Conservation (phyloP, 108 stramenopile genomes). For the Cyclotella kingstonii region DNA sequence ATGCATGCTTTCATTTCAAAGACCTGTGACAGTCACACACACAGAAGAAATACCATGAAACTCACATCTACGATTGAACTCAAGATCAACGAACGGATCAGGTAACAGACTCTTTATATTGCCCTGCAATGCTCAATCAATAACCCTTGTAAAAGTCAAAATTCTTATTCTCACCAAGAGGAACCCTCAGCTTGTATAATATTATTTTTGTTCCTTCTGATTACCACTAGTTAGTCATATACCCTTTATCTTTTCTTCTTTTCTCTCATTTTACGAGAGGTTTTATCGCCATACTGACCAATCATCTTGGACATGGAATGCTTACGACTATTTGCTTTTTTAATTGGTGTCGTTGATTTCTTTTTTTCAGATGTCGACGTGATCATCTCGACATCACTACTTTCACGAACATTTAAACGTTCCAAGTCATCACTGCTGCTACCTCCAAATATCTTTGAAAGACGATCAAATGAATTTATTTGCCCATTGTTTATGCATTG, state of each 20-base stretch:
- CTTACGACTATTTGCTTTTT: conserved; percentile 23
- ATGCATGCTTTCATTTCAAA: too few relatives aligned
- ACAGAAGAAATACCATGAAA: too few relatives aligned
- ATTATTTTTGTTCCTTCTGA: too few relatives aligned
- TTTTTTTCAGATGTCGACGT: conserved; percentile 17
- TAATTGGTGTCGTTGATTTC: conserved; percentile 36
- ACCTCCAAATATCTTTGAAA: conserved; percentile 56
- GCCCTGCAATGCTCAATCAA: too few relatives aligned
- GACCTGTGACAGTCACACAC: too few relatives aligned
- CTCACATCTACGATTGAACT: too few relatives aligned
- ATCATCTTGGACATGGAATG: conserved; percentile 12
- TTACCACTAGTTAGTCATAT: background rate
- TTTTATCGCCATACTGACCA: conserved; percentile 32
- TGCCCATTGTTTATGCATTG: conserved; percentile 38
- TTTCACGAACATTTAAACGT: conserved; percentile 2
- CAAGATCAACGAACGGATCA: too few relatives aligned
- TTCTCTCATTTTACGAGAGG: conserved; percentile 25
- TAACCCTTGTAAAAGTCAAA: too few relatives aligned
- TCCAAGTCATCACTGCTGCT: conserved; percentile 8
- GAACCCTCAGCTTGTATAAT: too few relatives aligned
- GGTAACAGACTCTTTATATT: too few relatives aligned
- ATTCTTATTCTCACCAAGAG: too few relatives aligned
- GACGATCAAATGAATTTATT: conserved; percentile 63
- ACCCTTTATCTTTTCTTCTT: conserved; percentile 12
- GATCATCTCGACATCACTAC: conserved; percentile 28